Evolutionary conservation across 2,329 filamentous ascomycete species (phyloP).

Genomic region (Raffaelea ambrosiae): DNA sequence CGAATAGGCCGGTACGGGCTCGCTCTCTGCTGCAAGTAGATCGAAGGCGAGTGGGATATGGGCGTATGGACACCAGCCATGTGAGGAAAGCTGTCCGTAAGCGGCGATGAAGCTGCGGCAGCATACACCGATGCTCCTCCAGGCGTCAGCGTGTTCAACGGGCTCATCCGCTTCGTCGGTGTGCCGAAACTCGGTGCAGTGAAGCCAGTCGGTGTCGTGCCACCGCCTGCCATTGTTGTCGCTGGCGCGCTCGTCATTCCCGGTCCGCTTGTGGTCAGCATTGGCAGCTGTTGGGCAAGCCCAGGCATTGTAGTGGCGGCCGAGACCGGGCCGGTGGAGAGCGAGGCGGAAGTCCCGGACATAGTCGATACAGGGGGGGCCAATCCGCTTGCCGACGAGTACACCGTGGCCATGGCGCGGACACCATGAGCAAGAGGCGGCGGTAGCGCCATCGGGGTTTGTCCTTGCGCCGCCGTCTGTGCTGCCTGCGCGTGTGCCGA

Average conservation of each 20-base stretch:
- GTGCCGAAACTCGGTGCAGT: slow-evolving; percentile 30
- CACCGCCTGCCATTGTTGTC: slow-evolving; percentile 1
- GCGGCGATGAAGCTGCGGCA: slow-evolving; percentile 61
- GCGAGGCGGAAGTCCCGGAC: slow-evolving; percentile 21
- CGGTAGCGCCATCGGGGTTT: slow-evolving; percentile 44
- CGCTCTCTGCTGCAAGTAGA: slow-evolving; percentile 78
- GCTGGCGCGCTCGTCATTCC: neutral
- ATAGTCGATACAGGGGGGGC: slow-evolving; percentile 26
- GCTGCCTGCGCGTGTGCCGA: neutral
- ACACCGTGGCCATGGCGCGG: slow-evolving; percentile 71
- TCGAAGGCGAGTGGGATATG: slow-evolving; percentile 73
- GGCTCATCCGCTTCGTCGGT: slow-evolving; percentile 44
- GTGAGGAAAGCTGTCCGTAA: slow-evolving; percentile 53
- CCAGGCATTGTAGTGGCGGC: slow-evolving; percentile 17
- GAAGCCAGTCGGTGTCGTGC: slow-evolving; percentile 13
- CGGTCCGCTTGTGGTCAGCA: slow-evolving; percentile 1
- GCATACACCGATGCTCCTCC: slow-evolving; percentile 35
- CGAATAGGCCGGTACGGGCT: slow-evolving; percentile 91
- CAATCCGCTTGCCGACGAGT: slow-evolving; percentile 38
- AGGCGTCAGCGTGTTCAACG: slow-evolving; percentile 31
- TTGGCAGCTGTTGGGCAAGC: slow-evolving; percentile 2
- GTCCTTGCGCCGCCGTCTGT: slow-evolving; percentile 25
- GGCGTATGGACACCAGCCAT: slow-evolving; percentile 44
- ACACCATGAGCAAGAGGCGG: slow-evolving; percentile 52
- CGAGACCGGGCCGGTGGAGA: slow-evolving; percentile 25